Conservation (phyloP, 2,329 filamentous ascomycete species). For the Trichoderma atroviride region DNA sequence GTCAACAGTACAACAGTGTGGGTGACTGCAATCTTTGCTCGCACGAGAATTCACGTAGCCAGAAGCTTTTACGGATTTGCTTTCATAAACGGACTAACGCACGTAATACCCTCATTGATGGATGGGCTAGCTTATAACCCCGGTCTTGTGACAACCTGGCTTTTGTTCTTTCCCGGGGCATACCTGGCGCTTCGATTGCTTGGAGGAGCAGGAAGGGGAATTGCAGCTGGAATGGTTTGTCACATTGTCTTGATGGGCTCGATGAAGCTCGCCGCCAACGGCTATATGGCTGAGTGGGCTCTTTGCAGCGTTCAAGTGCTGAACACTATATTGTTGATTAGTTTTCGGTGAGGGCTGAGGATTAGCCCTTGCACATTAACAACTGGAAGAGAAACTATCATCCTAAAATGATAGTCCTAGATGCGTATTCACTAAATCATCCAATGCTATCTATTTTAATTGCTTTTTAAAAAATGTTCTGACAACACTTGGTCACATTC, state of each 20-base stretch:
- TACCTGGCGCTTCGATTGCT: constrained; percentile 1
- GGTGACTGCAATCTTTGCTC: background rate
- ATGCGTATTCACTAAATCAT: too few species aligned
- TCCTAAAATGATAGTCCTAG: background rate
- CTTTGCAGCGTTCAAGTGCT: constrained; percentile 16
- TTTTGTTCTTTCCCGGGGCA: constrained; percentile 11
- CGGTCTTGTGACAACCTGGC: constrained; percentile 4
- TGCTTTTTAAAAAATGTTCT: too few species aligned
- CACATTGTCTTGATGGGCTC: constrained; percentile 19
- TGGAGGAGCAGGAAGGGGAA: constrained; percentile 2
- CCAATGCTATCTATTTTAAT: too few species aligned
- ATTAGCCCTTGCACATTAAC: background rate
- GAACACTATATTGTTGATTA: background rate
- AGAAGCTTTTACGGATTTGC: constrained; percentile 15
- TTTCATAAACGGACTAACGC: constrained; percentile 13
- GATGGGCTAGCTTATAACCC: constrained; percentile 9
- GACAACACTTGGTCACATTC: too few species aligned
- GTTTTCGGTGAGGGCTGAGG: background rate
- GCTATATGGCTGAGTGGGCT: background rate
- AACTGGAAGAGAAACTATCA: background rate
- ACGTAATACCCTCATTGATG: constrained; percentile 1
- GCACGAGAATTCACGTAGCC: background rate
- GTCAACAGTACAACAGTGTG: constrained; percentile 14
- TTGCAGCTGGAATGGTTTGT: constrained; percentile 1
- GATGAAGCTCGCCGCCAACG: constrained; percentile 20